Base-by-base conservation (phyloP, 768 basidiomycete genomes). In the Hemileccinum impolitum region DNA sequence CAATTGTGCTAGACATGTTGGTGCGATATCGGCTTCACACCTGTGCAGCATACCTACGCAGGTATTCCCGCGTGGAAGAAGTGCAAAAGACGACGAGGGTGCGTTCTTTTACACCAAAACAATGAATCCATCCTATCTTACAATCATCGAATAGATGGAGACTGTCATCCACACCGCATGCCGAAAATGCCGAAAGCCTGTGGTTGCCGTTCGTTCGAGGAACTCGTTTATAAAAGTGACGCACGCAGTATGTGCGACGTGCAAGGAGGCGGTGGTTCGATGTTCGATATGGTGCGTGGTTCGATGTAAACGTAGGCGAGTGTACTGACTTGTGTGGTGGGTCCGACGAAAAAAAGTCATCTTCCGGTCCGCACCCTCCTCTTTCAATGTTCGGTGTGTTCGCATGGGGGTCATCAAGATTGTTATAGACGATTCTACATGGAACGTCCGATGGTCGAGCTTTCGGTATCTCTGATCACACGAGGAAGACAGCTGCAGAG, bases 371-470 rank as follows among this genome's bases (percentile, higher is more conserved):
- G 78, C 25, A 71, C 78, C 0, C 70, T 90, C 5, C 66, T 88
- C 3, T 85, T 90, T 61, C 82, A 84, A 44, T 92, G 90, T 63
- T 76, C 85, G 1, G 69, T 86, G 2, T 93, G 90, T 61, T 70
- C 77, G 37, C 90, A 93, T 53, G 90, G 90, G 0, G 90, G 90
- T 0, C 90, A 93, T 55, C 84, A 85, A 55, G 74, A 77, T 17
- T 93, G 90, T 66, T 90, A 89, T 57, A 76, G 80, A 34, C 71
- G 73, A 26, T 90, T 82, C 59, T 87, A 89, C 58, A 69, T 77
- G 54, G 71, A 75, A 34, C 78, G 75, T 18, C 81, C 83, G 1
- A 75, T 82, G 75, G 64, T 77, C 11, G 74, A 76, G 25, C 63
- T 85, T 18, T 40, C 50, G 4, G 30, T 47, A 14, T 43, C 55